Conservation (phyloP, 2,329 filamentous ascomycete species). For the Monilinia fructigena region DNA sequence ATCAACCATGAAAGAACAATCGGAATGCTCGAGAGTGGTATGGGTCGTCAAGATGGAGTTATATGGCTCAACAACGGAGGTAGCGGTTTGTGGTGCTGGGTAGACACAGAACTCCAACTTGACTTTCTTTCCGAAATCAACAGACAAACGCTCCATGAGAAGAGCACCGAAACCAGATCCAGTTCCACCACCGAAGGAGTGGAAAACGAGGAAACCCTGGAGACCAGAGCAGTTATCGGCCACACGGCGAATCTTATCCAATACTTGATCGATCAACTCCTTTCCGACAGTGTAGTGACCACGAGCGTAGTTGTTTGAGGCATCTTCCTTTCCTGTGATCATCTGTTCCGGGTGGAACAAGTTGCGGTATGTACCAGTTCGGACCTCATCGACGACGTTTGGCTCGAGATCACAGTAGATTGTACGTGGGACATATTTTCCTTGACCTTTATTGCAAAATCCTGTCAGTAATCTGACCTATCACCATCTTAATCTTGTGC, state of each 20-base stretch:
- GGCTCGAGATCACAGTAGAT: constrained; percentile 68
- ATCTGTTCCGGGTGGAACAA: constrained; percentile 66
- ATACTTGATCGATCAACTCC: constrained; percentile 62
- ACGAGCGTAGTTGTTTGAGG: constrained; percentile 68
- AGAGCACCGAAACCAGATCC: constrained; percentile 66
- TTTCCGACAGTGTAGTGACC: constrained; percentile 69
- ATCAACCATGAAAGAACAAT: constrained; percentile 68
- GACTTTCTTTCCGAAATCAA: constrained; percentile 66
- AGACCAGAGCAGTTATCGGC: constrained; percentile 65
- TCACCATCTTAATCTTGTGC: constrained; percentile 21
- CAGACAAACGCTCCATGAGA: constrained; percentile 61
- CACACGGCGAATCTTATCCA: constrained; percentile 63
- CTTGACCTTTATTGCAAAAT: constrained; percentile 65
- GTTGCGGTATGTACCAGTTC: constrained; percentile 59
- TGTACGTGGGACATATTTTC: constrained; percentile 77
- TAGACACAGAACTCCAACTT: constrained; percentile 68
- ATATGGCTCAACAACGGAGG: constrained; percentile 66
- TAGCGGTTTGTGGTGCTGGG: constrained; percentile 61
- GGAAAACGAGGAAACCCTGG: constrained; percentile 67
- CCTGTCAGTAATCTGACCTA: constrained; percentile 37
- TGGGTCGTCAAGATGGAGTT: constrained; percentile 58
- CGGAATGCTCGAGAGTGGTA: constrained; percentile 64
- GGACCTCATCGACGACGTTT: constrained; percentile 66
- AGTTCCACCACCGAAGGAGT: constrained; percentile 67
- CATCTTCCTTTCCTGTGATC: constrained; percentile 68